Base-by-base conservation (phyloP, 2,329 filamentous ascomycete genomes). In the Fusarium kyushuense region DNA sequence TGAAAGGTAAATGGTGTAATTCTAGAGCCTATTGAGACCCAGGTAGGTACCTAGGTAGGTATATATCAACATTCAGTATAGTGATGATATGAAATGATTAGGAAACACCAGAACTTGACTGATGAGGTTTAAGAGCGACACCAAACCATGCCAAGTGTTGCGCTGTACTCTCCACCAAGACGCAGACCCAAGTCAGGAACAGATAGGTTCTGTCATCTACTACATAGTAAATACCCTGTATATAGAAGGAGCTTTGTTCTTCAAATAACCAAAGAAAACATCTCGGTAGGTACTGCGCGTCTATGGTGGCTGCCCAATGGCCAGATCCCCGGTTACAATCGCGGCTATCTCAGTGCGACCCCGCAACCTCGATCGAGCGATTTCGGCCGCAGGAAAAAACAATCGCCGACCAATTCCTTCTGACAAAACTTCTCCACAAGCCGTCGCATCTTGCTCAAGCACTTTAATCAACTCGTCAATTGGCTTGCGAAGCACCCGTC, bases 331-430 rank as follows among this genome's bases (percentile, higher is more conserved):
- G n/a, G n/a, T n/a, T 45, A 21, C 29, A 32, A 45, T 54, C 41
- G 52, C 41, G 47, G 47, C 21, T 51, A 51, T 51, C 47, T 51
- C 32, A 38, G 36, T 48, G 23, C n/a, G 14, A 47, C 52, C 52
- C 52, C 52, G 43, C 52, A 33, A 19, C 41, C 52, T 25, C 16
- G 52, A 35, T 35, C 30, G 41, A 54, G 41, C 52, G 52, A 54
- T 54, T 46, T 54, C 52, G 52, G 52, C 41, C 30, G 32, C 52
- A 54, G 52, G 52, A 54, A 54, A 54, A 54, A 54, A 45, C 30
- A 54, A 54, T 47, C 30, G 41, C 52, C 52, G 52, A 36, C 23
- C 6, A 25, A 47, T 54, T 53, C 49, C 41, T 33, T 14, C 27
- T 54, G 17, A 47, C 30, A 54, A 54, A 54, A 47, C 7, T 36